These are phyloP conservation scores for Astrephomene gubernaculifera DNA, from an alignment of 139 green algal species.

Conservation along the genomic window DNA sequence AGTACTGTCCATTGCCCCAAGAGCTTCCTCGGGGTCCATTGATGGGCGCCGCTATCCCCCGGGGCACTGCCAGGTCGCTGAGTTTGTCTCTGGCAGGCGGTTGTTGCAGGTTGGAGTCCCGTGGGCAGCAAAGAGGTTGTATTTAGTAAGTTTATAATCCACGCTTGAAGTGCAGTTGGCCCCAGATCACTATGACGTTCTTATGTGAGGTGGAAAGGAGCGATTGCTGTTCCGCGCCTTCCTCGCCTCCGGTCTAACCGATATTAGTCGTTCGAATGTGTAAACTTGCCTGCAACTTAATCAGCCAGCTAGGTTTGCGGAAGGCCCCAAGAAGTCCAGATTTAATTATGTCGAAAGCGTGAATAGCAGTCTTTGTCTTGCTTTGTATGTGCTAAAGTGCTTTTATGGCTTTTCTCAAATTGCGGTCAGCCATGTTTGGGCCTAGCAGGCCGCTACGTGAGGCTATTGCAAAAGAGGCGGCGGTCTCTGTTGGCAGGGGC, in stretches of 20 bases:
- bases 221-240: slow-evolving; percentile 31
- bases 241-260: background rate
- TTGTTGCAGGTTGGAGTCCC: background rate
- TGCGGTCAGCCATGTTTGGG: too few species aligned
- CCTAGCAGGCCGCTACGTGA: too few species aligned
- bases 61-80: background rate
- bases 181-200: background rate
- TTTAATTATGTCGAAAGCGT: background rate
- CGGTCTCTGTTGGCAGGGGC: too few species aligned
- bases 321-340: background rate
- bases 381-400: background rate
- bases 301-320: background rate
- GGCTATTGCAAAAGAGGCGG: too few species aligned
- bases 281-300: slow-evolving; percentile 1
- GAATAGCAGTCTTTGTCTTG: background rate
- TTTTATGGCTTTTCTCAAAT: slow-evolving; percentile 6
- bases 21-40: slow-evolving; percentile 14
- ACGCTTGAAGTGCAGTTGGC: background rate
- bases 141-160: background rate
- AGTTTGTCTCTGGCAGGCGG: background rate
- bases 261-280: slow-evolving; percentile 5
- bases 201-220: background rate
- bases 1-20: background rate
- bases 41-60: background rate
- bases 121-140: background rate